These are phyloP conservation scores for Blumeria graminis DNA, from an alignment of 2,329 filamentous ascomycete genomes.

Conservation along the genomic window DNA sequence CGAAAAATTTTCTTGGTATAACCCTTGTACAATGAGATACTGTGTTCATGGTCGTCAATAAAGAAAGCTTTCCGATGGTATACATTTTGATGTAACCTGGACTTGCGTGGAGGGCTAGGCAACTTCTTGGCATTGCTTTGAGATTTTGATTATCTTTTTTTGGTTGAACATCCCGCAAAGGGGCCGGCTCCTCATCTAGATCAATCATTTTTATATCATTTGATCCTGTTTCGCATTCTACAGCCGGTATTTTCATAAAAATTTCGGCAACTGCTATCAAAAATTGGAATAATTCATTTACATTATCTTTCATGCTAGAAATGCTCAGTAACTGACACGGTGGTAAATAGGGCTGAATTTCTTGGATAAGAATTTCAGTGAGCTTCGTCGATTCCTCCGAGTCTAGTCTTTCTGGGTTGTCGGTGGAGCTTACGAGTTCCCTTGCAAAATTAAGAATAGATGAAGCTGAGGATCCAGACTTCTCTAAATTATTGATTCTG, in stretches of 20 bases:
- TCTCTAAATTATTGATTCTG: constrained; percentile 4
- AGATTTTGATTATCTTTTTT: constrained; percentile 18
- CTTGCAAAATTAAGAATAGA: constrained; percentile 5
- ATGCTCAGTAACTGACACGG: constrained; percentile 6
- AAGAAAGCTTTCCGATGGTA: constrained; percentile 8
- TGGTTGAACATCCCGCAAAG: constrained; percentile 19
- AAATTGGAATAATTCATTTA: constrained; percentile 9
- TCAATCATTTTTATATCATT: constrained; percentile 34
- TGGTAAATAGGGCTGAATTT: constrained; percentile 13
- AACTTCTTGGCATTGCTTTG: constrained; percentile 21
- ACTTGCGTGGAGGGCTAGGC: constrained; percentile 10
- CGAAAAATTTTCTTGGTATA: constrained; percentile 26
- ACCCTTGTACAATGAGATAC: constrained; percentile 16
- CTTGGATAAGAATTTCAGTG: constrained; percentile 10
- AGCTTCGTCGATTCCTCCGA: constrained; percentile 6
- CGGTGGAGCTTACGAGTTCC: constrained; percentile 8
- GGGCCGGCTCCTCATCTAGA: constrained; percentile 24
- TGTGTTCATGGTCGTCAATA: constrained; percentile 8
- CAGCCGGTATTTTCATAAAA: constrained; percentile 1
- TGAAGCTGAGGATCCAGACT: constrained; percentile 6
- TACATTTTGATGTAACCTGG: constrained; percentile 9
- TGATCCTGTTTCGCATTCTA: constrained; percentile 7
- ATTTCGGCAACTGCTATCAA: constrained; percentile 8
- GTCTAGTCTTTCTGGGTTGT: constrained; percentile 4
- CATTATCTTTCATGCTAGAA: constrained; percentile 5